These are phyloP conservation scores for Entonaema liquescens DNA, from an alignment of 495 filamentous ascomycete species.

Conservation along the genomic window DNA sequence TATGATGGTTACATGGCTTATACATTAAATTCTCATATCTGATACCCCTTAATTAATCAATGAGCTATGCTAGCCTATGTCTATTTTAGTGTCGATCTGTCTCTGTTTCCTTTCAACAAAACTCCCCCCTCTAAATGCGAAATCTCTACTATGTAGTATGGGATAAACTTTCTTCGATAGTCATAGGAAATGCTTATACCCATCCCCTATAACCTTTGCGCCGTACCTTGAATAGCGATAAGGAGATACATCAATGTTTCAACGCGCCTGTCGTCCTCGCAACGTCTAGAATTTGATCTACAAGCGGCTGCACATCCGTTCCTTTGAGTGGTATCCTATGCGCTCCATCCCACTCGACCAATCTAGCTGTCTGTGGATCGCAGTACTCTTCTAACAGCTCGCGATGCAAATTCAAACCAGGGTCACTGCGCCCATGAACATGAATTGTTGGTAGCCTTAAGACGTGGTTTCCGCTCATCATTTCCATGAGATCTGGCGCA, in stretches of 20 bases:
- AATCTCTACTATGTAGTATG: no score
- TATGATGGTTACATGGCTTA: not conserved
- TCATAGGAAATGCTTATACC: not conserved
- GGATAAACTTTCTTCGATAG: no score
- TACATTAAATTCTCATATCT: not conserved
- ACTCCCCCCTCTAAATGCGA: no score
- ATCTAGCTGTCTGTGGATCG: slow-evolving; percentile 49
- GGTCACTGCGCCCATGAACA: slow-evolving; percentile 68
- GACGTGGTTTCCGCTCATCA: slow-evolving; percentile 37
- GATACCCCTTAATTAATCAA: not conserved
- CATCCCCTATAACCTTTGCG: no score
- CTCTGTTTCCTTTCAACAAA: no score
- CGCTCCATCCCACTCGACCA: slow-evolving; percentile 70
- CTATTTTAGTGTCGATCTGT: not conserved
- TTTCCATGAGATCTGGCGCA: slow-evolving; percentile 41
- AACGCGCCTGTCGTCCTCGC: slow-evolving; percentile 48
- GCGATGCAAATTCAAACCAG: slow-evolving; percentile 61
- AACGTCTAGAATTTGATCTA: slow-evolving; percentile 55
- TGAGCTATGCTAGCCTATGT: not conserved
- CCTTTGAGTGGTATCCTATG: slow-evolving; percentile 68
- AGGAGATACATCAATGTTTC: not conserved
- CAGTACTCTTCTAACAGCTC: slow-evolving; percentile 61
- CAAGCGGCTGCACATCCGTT: slow-evolving; percentile 60
- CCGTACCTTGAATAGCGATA: not conserved
- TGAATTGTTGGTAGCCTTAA: slow-evolving; percentile 66